Base-by-base conservation (phyloP, 2,329 filamentous ascomycete genomes). In the Beauveria medogensis region DNA sequence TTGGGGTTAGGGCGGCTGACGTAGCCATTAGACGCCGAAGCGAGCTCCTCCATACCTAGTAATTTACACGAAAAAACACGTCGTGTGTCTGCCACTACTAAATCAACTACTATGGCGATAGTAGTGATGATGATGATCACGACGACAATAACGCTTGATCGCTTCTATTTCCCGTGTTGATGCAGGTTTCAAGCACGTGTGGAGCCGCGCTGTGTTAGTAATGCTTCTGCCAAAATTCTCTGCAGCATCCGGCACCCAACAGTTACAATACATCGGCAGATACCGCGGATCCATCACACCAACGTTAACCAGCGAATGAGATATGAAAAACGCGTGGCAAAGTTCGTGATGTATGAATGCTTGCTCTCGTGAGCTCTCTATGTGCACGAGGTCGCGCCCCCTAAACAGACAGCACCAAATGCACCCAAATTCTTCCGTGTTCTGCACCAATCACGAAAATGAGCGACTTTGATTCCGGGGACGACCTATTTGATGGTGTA, bases 391-490 rank as follows among this genome's bases (percentile, higher is more conserved):
- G 47, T 37, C 41, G 43, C 12, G 26, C 26, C 2, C 7, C 24
- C 22, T 43, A 20, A 12, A 16, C 18, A 10, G 3, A 37, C 34
- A 37, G 14, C 34, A 16, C 34, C 34, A 50, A 50, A 18, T 14
- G 9, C 26, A 24, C 14, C 54, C 28, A 20, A 16, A 16, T 6
- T 5, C 7, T 16, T 28, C 12, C n/a, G 18, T 20, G 16, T 47
- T 14, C 51, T n/a, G 4, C 28, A 56, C 24, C 20, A 16, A 3
- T 7, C 18, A 47, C 26, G 3, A 47, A 24, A 28, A 56, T 56
- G 54, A 56, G 54, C 16, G 69, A 67, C 1, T 70, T 70, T 10
- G 67, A 67, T 24, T 67, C 67, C 3, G 68, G 67, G 1, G 68
- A 70, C 53, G 68, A 67, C 26, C 68, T 70, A 30, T 68, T 68